Percentiles rank a stretch among this genome's conserved stretches.
These are phyloP conservation scores for Talaromyces sp. DNA, from an alignment of 2,329 filamentous ascomycete species.

Conservation along the genomic window DNA sequence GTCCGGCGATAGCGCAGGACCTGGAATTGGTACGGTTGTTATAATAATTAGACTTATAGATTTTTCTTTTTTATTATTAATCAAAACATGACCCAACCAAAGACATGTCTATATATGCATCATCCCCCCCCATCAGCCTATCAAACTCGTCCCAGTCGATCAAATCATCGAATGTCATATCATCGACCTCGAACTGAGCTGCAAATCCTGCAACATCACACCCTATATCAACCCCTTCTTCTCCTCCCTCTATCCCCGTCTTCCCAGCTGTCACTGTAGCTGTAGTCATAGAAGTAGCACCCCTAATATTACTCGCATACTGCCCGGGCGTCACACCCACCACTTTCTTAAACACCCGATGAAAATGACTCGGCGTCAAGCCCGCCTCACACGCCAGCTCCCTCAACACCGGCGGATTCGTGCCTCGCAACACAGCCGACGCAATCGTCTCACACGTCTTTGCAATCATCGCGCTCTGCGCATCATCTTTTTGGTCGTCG, in stretches of 20 bases:
- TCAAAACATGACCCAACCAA: too few relatives aligned
- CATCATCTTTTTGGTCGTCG: conserved; percentile 19
- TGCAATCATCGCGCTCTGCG: conserved; percentile 14
- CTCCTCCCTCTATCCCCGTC: neutral
- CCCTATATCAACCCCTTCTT: neutral
- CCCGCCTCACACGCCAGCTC: conserved; percentile 43
- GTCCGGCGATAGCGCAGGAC: conserved; percentile 35
- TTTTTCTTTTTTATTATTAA: too few relatives aligned
- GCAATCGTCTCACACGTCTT: conserved; percentile 17
- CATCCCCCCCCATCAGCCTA: neutral
- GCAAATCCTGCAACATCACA: neutral
- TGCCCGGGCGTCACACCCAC: conserved; percentile 46
- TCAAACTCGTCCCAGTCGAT: neutral
- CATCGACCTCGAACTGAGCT: neutral
- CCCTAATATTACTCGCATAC: conserved; percentile 17
- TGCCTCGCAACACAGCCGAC: conserved; percentile 15
- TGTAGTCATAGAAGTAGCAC: neutral
- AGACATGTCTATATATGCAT: neutral
- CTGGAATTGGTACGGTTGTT: conserved; percentile 30
- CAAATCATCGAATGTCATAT: conserved; percentile 1
- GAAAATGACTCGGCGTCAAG: conserved; percentile 48
- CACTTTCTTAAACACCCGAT: conserved; percentile 50
- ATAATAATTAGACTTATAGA: neutral
- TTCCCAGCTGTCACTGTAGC: neutral
- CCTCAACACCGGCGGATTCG: conserved; percentile 34